Evolutionary conservation across 2,329 filamentous ascomycete genomes (phyloP).

Genomic region (Lachnellula willkommii): DNA sequence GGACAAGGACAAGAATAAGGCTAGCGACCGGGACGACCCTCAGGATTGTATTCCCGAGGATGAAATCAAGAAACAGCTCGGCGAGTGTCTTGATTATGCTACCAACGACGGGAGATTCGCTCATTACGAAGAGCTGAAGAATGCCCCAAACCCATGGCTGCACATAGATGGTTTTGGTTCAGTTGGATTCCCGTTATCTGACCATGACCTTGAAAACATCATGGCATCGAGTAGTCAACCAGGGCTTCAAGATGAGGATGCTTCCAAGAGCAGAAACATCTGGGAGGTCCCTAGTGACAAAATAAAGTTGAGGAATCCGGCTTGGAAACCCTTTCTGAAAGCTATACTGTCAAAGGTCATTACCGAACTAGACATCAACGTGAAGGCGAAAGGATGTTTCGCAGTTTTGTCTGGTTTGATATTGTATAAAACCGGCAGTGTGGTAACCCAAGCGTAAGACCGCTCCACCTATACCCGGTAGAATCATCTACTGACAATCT

Average conservation of each 20-base stretch:
- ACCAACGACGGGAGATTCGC: background rate
- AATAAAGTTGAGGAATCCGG: background rate
- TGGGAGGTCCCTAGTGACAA: background rate
- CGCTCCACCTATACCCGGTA: background rate
- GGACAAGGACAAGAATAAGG: background rate
- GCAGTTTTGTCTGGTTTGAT: background rate
- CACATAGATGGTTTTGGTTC: background rate
- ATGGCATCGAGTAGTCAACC: background rate
- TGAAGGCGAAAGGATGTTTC: background rate
- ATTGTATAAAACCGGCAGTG: background rate
- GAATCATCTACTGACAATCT: background rate
- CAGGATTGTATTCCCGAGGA: background rate
- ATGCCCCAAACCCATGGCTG: background rate
- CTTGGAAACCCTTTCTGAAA: background rate
- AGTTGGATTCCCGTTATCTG: background rate
- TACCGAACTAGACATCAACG: background rate
- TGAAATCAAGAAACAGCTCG: background rate
- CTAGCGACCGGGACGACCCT: too few relatives aligned
- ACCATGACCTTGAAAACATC: background rate
- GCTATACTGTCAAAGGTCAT: background rate
- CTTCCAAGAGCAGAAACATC: background rate
- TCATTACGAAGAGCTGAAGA: background rate
- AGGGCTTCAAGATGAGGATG: background rate
- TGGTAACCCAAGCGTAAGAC: background rate
- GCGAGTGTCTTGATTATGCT: background rate